Evolutionary conservation across 371 early-diverging fungal genomes (phyloP).

Genomic region (Mucor plumbeus): DNA sequence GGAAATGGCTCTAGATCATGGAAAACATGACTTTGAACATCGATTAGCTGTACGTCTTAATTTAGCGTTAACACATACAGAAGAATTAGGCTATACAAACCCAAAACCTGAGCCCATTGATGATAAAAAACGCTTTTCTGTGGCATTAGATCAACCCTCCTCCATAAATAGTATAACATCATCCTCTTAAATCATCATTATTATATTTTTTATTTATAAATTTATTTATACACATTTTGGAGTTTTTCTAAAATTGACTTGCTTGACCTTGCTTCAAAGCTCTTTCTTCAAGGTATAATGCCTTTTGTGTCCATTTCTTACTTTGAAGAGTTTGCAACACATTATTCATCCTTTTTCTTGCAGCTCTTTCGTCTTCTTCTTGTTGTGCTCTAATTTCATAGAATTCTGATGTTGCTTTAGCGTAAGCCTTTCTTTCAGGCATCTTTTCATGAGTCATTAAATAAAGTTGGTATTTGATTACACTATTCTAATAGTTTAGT

Average conservation of each 20-base stretch:
- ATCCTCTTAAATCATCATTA: conserved; percentile 3
- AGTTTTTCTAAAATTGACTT: conserved; percentile 17
- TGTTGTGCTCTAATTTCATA: conserved; percentile 75
- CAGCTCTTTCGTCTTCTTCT: conserved; percentile 71
- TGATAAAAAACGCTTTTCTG: conserved; percentile 38
- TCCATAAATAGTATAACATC: neutral
- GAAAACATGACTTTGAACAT: conserved; percentile 51
- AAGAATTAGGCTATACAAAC: conserved; percentile 37
- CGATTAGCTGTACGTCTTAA: conserved; percentile 50
- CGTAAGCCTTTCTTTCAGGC: conserved; percentile 77
- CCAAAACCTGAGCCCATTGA: conserved; percentile 31
- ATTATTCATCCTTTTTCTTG: conserved; percentile 56
- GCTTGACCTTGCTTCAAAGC: conserved; percentile 41
- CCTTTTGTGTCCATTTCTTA: conserved; percentile 42
- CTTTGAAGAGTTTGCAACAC: conserved; percentile 27
- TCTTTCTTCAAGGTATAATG: conserved; percentile 45
- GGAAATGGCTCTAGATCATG: conserved; percentile 46
- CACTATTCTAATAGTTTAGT: conserved; percentile 45
- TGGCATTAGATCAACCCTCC: conserved; percentile 13
- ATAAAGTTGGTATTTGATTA: conserved; percentile 78
- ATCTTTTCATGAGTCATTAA: conserved; percentile 68
- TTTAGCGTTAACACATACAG: conserved; percentile 34
- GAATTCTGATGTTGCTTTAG: conserved; percentile 71
- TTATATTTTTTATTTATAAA: neutral
- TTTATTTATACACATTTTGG: conserved; percentile 11